Evolutionary conservation across 768 basidiomycete species (phyloP).

Genomic region (Calocera cornea): DNA sequence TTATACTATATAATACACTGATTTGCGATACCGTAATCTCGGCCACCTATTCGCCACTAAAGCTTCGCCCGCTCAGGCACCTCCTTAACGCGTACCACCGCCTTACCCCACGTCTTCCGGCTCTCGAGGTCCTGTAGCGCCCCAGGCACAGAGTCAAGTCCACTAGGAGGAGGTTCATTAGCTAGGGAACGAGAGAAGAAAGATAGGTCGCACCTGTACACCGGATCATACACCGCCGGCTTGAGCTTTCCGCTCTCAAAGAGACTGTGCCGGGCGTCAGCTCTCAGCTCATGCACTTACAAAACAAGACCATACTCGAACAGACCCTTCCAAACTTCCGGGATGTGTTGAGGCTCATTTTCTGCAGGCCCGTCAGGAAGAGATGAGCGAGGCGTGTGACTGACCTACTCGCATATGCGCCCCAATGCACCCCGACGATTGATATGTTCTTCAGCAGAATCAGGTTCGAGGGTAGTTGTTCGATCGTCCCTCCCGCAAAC

Average conservation of each 20-base stretch:
- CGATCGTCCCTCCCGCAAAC: conserved; percentile 73
- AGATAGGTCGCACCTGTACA: conserved; percentile 34
- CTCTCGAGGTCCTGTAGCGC: conserved; percentile 65
- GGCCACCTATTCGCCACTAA: not conserved
- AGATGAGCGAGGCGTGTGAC: not conserved
- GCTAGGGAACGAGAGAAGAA: not conserved
- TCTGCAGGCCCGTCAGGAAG: conserved; percentile 27
- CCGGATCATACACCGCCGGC: conserved; percentile 55
- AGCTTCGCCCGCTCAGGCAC: conserved; percentile 9
- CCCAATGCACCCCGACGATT: conserved; percentile 78
- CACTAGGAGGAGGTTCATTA: conserved; percentile 10
- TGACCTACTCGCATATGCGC: conserved; percentile 53
- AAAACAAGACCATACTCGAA: conserved; percentile 35
- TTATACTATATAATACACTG: not conserved
- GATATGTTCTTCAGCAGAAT: conserved; percentile 77
- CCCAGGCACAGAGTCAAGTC: conserved; percentile 50
- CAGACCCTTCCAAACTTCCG: conserved; percentile 57
- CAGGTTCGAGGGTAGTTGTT: conserved; percentile 68
- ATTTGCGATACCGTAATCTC: not conserved
- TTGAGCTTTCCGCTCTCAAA: conserved; percentile 49
- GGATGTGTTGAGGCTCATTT: conserved; percentile 51
- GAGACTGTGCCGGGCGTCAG: conserved; percentile 32
- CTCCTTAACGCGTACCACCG: conserved; percentile 42
- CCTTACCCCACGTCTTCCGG: conserved; percentile 89
- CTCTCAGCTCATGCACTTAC: not conserved